Base-by-base conservation (phyloP, 805 yeast genomes). In the Blastobotrys muscicola region DNA sequence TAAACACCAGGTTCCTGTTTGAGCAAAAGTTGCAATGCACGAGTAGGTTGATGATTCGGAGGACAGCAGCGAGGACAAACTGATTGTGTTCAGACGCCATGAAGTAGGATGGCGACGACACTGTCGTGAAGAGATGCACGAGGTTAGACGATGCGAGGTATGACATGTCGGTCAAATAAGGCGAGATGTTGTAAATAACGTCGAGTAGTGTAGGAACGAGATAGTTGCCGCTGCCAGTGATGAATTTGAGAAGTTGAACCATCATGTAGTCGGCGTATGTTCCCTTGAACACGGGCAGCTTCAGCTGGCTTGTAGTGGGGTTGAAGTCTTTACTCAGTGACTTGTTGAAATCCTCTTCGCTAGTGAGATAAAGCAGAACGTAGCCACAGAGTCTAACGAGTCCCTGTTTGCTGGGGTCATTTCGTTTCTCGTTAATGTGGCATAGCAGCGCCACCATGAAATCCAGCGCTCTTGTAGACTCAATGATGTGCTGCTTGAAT, bases 371-470 rank as follows among this genome's bases (percentile, higher is more conserved):
- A 13, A 56, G 59, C 26, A 62, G 44, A 23, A 58, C 51, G 45
- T 60, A 62, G 8, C 56, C 49, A 34, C 64, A 60, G n/a, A 62
- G 42, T n/a, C 65, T 45, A 2, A 63, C 58, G 11, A 57, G 37
- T 7, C 57, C 56, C 9, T 46, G 43, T 29, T 52, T 45, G 10
- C 52, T 39, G 3, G 47, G 39, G 36, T 57, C 63, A 30, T 62
- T 61, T 43, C 68, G 66, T 52, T 69, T 77, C 20, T 70, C 73
- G 43, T 67, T 65, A 39, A 85, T 66, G 58, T 82, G 75, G 58
- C 73, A 83, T 6, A 79, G 54, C 13, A 83, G 60, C 2, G 72
- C 60, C 0, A 82, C 64, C 36, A 75, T 59, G 34, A 83, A 59
- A 50, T 80, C 81, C 29, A 71, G 66, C 2, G 78, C 72, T 48